phyloP scores from a whole-genome alignment of 805 yeast genomes.

The Tetrapisispora nanseiensis region DNA sequence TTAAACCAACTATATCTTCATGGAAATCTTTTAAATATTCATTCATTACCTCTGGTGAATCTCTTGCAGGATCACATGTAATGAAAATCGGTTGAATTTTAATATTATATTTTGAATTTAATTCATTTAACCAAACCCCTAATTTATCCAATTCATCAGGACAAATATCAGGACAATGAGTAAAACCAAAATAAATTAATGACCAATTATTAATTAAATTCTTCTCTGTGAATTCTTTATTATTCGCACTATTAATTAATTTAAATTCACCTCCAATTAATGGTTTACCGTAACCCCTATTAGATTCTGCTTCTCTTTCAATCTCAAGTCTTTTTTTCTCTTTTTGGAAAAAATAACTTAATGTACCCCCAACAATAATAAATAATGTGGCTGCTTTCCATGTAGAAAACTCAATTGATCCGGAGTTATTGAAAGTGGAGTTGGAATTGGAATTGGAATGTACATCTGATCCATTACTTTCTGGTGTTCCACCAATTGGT shows the following conservation, averaged over 20 bases:
- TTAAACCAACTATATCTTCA: slow-evolving; percentile 77
- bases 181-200: slow-evolving; percentile 88
- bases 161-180: slow-evolving; percentile 97
- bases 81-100: slow-evolving; percentile 75
- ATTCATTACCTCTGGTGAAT: slow-evolving; percentile 74
- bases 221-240: slow-evolving; percentile 58
- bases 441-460: background rate
- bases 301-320: slow-evolving; percentile 72
- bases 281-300: slow-evolving; percentile 86
- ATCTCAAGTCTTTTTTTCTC: slow-evolving; percentile 70
- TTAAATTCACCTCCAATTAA: slow-evolving; percentile 85
- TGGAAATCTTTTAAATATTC: slow-evolving; percentile 85
- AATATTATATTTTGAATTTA: slow-evolving; percentile 51
- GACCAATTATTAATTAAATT: slow-evolving; percentile 72
- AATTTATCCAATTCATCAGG: slow-evolving; percentile 95
- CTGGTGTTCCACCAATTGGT: slow-evolving; percentile 48
- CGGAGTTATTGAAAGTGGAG: slow-evolving; percentile 25
- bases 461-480: background rate
- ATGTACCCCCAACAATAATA: slow-evolving; percentile 57
- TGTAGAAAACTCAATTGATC: slow-evolving; percentile 56
- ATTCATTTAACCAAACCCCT: slow-evolving; percentile 52
- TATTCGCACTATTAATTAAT: slow-evolving; percentile 60
- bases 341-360: slow-evolving; percentile 58
- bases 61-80: slow-evolving; percentile 96
- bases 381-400: slow-evolving; percentile 77